These are phyloP conservation scores for Cryptococcus sp. DNA, from an alignment of 1,284 basidiomycete species.

Conservation along the genomic window DNA sequence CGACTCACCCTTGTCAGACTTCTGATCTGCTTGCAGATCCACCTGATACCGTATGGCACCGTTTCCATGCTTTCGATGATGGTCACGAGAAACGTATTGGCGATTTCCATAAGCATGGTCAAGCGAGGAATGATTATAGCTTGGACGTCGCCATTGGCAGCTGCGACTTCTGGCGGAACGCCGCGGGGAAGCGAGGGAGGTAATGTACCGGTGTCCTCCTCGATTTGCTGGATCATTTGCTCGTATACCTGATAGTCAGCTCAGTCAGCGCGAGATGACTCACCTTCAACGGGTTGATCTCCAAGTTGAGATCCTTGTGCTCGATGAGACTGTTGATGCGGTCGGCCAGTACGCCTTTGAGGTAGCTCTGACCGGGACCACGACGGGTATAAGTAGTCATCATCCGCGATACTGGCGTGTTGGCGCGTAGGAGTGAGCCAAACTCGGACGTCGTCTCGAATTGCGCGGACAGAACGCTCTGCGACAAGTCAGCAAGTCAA, in stretches of 20 bases:
- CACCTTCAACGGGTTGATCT: constrained; percentile 98
- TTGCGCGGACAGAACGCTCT: constrained; percentile 95
- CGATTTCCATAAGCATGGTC: constrained; percentile 99
- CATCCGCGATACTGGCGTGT: constrained; percentile 98
- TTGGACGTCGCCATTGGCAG: constrained; percentile 90
- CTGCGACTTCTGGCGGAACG: constrained; percentile 89
- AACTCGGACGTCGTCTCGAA: constrained; percentile 99
- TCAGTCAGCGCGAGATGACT: constrained; percentile 12
- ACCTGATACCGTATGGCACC: constrained; percentile 97
- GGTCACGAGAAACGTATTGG: constrained; percentile 93
- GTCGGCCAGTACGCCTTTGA: constrained; percentile 94
- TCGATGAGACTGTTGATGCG: constrained; percentile 97
- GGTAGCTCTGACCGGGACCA: constrained; percentile 94
- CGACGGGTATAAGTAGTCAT: constrained; percentile 99
- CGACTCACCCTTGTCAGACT: constrained; percentile 80
- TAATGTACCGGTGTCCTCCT: constrained; percentile 89
- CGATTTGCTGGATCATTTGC: constrained; percentile 97
- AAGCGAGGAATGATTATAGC: constrained; percentile 94
- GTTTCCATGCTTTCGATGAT: constrained; percentile 97
- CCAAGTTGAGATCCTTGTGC: constrained; percentile 96
- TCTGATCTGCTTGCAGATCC: constrained; percentile 99
- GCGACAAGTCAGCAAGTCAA: constrained; percentile 11
- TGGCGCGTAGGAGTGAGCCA: constrained; percentile 92
- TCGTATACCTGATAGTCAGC: constrained; percentile 75
- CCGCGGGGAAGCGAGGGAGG: constrained; percentile 88